phyloP scores from a whole-genome alignment of 2,329 filamentous ascomycete species.

The Colletotrichum tabaci region DNA sequence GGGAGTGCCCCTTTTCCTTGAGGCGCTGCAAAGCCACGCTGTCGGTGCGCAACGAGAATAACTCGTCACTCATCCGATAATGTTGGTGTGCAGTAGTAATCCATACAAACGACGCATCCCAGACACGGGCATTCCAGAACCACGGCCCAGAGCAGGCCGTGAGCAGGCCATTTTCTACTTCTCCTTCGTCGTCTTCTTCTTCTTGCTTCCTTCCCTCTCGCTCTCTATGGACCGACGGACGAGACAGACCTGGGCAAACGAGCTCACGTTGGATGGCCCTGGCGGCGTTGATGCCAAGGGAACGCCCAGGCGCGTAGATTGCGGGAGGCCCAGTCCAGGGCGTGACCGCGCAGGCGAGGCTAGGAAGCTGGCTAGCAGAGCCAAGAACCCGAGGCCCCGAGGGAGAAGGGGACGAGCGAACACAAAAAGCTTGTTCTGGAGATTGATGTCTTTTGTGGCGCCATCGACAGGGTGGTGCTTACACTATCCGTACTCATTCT shows the following conservation, averaged over 20 bases:
- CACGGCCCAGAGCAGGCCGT: not conserved
- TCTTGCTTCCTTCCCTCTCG: not conserved
- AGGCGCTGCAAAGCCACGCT: slow-evolving; percentile 6
- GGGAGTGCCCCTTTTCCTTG: not conserved
- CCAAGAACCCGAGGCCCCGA: slow-evolving; percentile 15
- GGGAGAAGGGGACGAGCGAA: slow-evolving; percentile 3
- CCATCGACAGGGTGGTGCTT: not conserved
- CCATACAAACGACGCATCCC: not conserved
- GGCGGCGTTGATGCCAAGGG: slow-evolving; percentile 31
- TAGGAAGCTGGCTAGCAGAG: slow-evolving; percentile 33
- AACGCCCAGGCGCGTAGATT: slow-evolving; percentile 40
- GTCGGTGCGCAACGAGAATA: not conserved
- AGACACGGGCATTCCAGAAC: not conserved
- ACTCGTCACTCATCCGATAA: not conserved
- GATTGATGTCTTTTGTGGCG: not conserved
- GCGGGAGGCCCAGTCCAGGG: slow-evolving; percentile 20
- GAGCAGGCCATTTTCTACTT: not conserved
- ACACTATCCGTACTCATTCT: too few species aligned
- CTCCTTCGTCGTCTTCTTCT: too few species aligned
- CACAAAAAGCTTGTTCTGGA: slow-evolving; percentile 33
- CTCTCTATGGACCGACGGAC: not conserved
- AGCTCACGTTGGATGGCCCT: slow-evolving; percentile 4
- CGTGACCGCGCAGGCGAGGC: not conserved
- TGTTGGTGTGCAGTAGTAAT: not conserved
- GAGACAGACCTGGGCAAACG: not conserved